Percentiles rank a stretch among this genome's conserved stretches.
These are phyloP conservation scores for Cinchona pubescens DNA, from an alignment of 257 asterid genomes.

Conservation along the genomic window DNA sequence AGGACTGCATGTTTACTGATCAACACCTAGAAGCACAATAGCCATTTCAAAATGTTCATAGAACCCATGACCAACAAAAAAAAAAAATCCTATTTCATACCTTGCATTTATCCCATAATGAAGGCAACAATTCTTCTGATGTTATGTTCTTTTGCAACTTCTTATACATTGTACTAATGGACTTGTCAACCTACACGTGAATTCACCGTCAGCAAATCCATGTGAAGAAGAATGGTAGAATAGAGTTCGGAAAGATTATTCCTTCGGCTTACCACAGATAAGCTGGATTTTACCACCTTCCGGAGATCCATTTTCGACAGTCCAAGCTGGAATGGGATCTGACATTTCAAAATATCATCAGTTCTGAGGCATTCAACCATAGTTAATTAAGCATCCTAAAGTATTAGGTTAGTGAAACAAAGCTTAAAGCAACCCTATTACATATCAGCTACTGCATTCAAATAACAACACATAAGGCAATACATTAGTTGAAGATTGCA, in stretches of 20 bases:
- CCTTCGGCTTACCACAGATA: conserved; percentile 70
- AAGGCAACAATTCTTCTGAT: conserved; percentile 90
- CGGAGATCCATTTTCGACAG: conserved; percentile 79
- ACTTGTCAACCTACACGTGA: conserved; percentile 73
- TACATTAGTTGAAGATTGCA: neutral
- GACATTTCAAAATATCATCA: conserved; percentile 24
- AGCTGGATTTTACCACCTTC: conserved; percentile 80
- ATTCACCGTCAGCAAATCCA: conserved; percentile 12
- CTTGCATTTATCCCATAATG: conserved; percentile 98
- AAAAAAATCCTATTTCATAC: conserved; percentile 32
- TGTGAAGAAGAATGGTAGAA: conserved; percentile 11
- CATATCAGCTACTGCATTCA: neutral
- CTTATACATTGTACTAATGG: conserved; percentile 75
- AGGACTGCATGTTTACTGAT: neutral
- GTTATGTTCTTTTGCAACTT: conserved; percentile 82
- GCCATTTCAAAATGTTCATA: conserved; percentile 5
- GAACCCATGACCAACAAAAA: conserved; percentile 1
- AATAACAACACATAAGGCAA: neutral
- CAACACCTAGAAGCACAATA: neutral
- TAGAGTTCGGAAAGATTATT: conserved; percentile 5
- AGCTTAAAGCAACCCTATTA: neutral
- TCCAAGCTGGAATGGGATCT: conserved; percentile 95
- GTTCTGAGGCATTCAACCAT: conserved; percentile 13
- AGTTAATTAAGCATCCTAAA: conserved; percentile 5
- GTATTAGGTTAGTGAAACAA: neutral